A percentile compares a stretch with the other conserved stretches of the same genome.
Evolutionary conservation across 2,329 filamentous ascomycete genomes (phyloP).

Genomic region (Sordariomycetes sp.): DNA sequence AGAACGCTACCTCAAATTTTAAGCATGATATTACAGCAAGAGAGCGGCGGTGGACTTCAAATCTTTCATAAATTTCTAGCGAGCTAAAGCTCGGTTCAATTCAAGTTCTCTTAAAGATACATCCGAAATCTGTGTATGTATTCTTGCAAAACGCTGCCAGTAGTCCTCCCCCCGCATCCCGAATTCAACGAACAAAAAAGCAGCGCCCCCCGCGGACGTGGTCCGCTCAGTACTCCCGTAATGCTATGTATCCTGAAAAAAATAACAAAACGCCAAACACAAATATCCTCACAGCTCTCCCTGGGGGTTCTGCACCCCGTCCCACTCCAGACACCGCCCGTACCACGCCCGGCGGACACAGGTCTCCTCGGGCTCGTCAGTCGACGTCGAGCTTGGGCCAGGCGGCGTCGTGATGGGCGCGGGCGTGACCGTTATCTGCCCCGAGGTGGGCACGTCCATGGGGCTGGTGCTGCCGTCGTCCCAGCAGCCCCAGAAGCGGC

Average conservation of each 20-base stretch:
- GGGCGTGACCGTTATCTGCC: slow-evolving; percentile 13
- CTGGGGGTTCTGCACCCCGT: slow-evolving; percentile 12
- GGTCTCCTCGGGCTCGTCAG: slow-evolving; percentile 15
- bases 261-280: background rate
- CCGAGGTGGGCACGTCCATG: background rate
- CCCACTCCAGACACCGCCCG: slow-evolving; percentile 28
- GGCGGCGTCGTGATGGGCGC: slow-evolving; percentile 16
- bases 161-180: background rate
- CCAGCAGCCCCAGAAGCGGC: slow-evolving; percentile 37
- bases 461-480: slow-evolving; percentile 24
- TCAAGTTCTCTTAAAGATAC: background rate
- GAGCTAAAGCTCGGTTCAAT: too few species aligned
- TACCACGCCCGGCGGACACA: slow-evolving; percentile 29
- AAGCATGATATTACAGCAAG: too few species aligned
- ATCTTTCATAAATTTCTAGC: too few species aligned
- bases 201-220: background rate
- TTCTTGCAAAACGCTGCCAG: background rate
- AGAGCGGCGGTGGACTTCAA: too few species aligned
- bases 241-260: slow-evolving; percentile 1
- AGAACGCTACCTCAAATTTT: too few species aligned
- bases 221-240: background rate
- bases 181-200: background rate
- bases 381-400: slow-evolving; percentile 12
- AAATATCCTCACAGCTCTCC: slow-evolving; percentile 18
- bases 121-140: background rate